Evolutionary conservation across 371 early-diverging fungal species (phyloP).

Genomic region (Mortierella sp.): DNA sequence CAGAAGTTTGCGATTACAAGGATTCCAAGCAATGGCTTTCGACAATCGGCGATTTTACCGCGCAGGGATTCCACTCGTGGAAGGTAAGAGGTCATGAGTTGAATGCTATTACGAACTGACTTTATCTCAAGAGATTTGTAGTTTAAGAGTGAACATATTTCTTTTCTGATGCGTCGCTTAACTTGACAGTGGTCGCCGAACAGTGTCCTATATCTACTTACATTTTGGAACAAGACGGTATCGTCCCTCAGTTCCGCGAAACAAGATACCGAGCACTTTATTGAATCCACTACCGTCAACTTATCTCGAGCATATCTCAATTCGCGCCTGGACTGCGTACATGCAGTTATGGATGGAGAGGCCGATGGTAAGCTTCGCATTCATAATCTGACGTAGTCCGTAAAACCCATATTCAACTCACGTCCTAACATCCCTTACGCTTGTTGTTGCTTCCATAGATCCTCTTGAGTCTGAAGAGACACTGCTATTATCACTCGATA

Average conservation of each 20-base stretch:
- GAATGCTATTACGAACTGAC: not conserved
- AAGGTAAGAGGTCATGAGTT: conserved; percentile 61
- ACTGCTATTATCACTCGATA: conserved; percentile 76
- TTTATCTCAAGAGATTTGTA: too few relatives aligned
- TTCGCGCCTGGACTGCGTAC: conserved; percentile 70
- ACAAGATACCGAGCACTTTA: conserved; percentile 55
- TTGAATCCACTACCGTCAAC: conserved; percentile 48
- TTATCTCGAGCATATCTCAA: conserved; percentile 67
- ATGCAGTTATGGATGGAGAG: conserved; percentile 69
- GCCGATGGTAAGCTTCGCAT: conserved; percentile 64
- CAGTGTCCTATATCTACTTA: conserved; percentile 82
- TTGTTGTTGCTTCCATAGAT: conserved; percentile 54
- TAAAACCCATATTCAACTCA: not conserved
- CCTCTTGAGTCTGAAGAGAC: conserved; percentile 83
- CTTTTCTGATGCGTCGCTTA: not conserved
- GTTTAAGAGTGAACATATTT: not conserved
- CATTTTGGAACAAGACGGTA: conserved; percentile 88
- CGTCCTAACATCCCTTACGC: not conserved
- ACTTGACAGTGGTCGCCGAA: conserved; percentile 78
- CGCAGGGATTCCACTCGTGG: conserved; percentile 81
- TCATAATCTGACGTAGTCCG: not conserved
- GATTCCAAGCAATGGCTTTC: conserved; percentile 82
- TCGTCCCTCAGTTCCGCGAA: conserved; percentile 72
- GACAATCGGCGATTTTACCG: conserved; percentile 78
- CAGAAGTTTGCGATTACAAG: conserved; percentile 79